phyloP scores from a whole-genome alignment of 2,329 filamentous ascomycete species.

The Calonectria naviculata region DNA sequence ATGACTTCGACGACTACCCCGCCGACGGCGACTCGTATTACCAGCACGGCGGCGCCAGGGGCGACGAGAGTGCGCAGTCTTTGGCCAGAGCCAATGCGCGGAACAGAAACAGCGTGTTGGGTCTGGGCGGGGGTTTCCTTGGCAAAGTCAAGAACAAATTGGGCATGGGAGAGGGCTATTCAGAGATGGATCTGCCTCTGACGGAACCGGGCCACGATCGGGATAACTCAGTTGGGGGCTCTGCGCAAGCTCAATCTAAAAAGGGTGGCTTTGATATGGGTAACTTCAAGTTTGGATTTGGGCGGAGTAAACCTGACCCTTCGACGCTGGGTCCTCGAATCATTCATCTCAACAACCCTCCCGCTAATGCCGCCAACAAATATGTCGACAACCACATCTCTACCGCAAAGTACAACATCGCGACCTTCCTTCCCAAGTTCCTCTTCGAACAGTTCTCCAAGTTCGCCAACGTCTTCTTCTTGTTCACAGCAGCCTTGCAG shows the following conservation, averaged over 20 bases:
- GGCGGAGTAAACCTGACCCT: slow-evolving; percentile 85
- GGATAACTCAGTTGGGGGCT: slow-evolving; percentile 51
- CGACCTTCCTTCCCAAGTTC: slow-evolving; percentile 96
- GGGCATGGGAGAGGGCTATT: slow-evolving; percentile 89
- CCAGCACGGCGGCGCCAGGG: slow-evolving; percentile 75
- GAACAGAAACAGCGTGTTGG: slow-evolving; percentile 89
- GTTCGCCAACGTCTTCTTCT: slow-evolving; percentile 99
- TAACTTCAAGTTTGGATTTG: slow-evolving; percentile 94
- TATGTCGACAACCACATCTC: slow-evolving; percentile 98
- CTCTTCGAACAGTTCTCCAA: slow-evolving; percentile 99
- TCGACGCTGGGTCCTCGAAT: slow-evolving; percentile 91
- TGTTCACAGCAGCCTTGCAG: slow-evolving; percentile 94
- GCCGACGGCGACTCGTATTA: slow-evolving; percentile 86
- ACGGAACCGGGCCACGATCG: slow-evolving; percentile 75
- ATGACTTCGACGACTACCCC: slow-evolving; percentile 84
- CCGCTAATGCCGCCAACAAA: slow-evolving; percentile 88
- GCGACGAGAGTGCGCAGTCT: slow-evolving; percentile 63
- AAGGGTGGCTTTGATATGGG: slow-evolving; percentile 69
- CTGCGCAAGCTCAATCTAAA: slow-evolving; percentile 52
- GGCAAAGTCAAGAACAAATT: slow-evolving; percentile 91
- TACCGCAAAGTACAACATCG: slow-evolving; percentile 95
- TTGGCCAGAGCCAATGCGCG: slow-evolving; percentile 64
- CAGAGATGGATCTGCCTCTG: slow-evolving; percentile 97
- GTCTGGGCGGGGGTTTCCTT: slow-evolving; percentile 86
- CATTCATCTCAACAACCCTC: slow-evolving; percentile 96